Base-by-base conservation (phyloP, 306 rosid genomes). In the Mimosa pudica region DNA sequence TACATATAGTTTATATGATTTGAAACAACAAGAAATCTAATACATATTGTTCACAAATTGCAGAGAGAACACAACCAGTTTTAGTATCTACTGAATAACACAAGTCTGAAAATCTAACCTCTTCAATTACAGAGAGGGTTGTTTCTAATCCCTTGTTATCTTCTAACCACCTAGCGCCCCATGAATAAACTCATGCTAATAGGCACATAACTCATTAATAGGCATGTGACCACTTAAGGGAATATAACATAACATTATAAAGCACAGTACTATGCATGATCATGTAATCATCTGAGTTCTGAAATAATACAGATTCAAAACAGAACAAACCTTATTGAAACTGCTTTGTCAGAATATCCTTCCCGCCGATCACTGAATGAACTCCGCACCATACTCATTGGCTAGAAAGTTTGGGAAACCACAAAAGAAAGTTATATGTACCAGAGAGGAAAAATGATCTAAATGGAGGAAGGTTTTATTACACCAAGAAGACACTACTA, bases 321-420 rank as follows among this genome's bases (percentile, higher is more conserved):
- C 49, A 67, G 64, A 58, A 76, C 86, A 79, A 72, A 93, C 98
- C 98, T 95, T 86, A 92, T 83, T 67, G 74, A 86, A 82, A 95
- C 97, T 75, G 98, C 98, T 81, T 90, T 95, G 82, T 92, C 94
- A 0, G 97, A 92, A 78, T 95, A 91, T 79, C 98, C 98, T 80
- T 95, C 98, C 79, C 91, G 90, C n/a, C 91, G 89, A 8, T 85
- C 90, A 70, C 95, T 84, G 81, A 89, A 95, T 84, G 98, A 87
- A 83, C 65, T 89, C 76, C 98, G 93, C 82, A 89, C 94, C 81
- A 75, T 73, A 80, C 92, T 95, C 97, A 76, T 92, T 65, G 97
- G 98, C 98, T 95, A 82, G 83, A 87, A 79, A 32, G 70, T 81
- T 79, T 54, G 61, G 64, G 64, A 20, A 78, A 76, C 70, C 79